phyloP scores from a whole-genome alignment of 2,329 filamentous ascomycete genomes.

The Helotiales sp. region DNA sequence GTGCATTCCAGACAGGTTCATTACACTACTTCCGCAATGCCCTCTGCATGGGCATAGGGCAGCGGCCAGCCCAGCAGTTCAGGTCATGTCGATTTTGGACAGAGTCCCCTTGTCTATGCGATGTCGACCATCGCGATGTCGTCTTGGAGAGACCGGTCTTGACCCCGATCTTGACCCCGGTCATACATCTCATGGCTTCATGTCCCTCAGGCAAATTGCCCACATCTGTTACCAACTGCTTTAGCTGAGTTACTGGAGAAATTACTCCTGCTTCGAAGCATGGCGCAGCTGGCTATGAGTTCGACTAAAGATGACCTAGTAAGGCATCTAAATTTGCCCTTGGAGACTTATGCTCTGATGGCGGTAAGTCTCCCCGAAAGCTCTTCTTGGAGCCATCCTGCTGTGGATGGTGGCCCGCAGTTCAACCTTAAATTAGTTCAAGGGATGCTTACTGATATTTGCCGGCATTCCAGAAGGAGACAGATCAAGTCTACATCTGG shows the following conservation, averaged over 20 bases:
- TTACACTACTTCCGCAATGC: neutral
- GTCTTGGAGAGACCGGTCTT: too few species aligned
- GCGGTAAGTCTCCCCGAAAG: slow-evolving; percentile 27
- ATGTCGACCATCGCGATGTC: too few species aligned
- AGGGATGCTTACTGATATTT: slow-evolving; percentile 25
- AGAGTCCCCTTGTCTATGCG: too few species aligned
- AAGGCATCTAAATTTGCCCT: slow-evolving; percentile 28
- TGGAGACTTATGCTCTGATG: slow-evolving; percentile 32
- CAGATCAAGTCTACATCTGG: slow-evolving; percentile 33
- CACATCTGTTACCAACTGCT: neutral
- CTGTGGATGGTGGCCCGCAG: neutral
- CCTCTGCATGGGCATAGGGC: slow-evolving; percentile 6
- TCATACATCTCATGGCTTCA: neutral
- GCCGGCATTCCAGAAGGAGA: slow-evolving; percentile 30
- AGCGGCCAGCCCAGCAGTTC: neutral
- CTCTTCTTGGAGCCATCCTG: neutral
- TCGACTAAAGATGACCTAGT: slow-evolving; percentile 34
- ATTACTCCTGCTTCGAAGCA: slow-evolving; percentile 6
- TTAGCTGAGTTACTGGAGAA: neutral
- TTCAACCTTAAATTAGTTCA: neutral
- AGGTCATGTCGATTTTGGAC: too few species aligned
- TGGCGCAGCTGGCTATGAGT: slow-evolving; percentile 33
- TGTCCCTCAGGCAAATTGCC: neutral
- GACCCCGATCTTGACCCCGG: too few species aligned
- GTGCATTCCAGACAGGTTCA: neutral